Evolutionary conservation across 495 filamentous ascomycete genomes (phyloP).

Genomic region (Cairneyella variabilis): DNA sequence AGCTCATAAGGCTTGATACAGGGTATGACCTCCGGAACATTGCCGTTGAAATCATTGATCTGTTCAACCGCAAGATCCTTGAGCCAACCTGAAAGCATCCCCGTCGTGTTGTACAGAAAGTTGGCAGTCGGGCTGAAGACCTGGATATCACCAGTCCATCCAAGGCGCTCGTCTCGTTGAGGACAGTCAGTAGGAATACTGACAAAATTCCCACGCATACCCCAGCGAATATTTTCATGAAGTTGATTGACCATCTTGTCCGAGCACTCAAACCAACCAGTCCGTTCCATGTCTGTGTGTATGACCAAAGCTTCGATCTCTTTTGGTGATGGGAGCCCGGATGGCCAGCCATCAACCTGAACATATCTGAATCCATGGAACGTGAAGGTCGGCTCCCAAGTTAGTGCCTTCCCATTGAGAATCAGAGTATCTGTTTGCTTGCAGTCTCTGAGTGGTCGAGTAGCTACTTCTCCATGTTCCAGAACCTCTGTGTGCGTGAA

Average conservation of each 20-base stretch:
- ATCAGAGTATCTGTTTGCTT: slow-evolving; percentile 40
- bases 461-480: slow-evolving; percentile 46
- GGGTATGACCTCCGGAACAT: slow-evolving; percentile 15
- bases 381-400: slow-evolving; percentile 45
- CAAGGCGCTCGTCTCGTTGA: slow-evolving; percentile 51
- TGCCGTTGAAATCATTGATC: slow-evolving; percentile 14
- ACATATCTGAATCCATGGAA: slow-evolving; percentile 56
- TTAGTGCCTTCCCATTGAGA: slow-evolving; percentile 24
- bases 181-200: slow-evolving; percentile 52
- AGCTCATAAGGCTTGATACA: slow-evolving; percentile 7
- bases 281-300: slow-evolving; percentile 46
- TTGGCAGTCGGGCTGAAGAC: slow-evolving; percentile 45
- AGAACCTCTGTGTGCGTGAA: slow-evolving; percentile 51
- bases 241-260: slow-evolving; percentile 44
- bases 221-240: slow-evolving; percentile 46
- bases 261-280: slow-evolving; percentile 44
- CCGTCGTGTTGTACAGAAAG: slow-evolving; percentile 46
- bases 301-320: slow-evolving; percentile 42
- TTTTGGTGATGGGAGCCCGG: slow-evolving; percentile 14
- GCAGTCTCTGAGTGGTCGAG: slow-evolving; percentile 43
- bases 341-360: slow-evolving; percentile 44
- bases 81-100: slow-evolving; percentile 45
- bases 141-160: slow-evolving; percentile 53
- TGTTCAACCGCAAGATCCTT: slow-evolving; percentile 29
- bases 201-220: slow-evolving; percentile 52